Evolutionary conservation across 176 grass and related monocot species (phyloP), one percentile per base, ranked within the genome.

Genomic region (Pontederia paniculata): DNA sequence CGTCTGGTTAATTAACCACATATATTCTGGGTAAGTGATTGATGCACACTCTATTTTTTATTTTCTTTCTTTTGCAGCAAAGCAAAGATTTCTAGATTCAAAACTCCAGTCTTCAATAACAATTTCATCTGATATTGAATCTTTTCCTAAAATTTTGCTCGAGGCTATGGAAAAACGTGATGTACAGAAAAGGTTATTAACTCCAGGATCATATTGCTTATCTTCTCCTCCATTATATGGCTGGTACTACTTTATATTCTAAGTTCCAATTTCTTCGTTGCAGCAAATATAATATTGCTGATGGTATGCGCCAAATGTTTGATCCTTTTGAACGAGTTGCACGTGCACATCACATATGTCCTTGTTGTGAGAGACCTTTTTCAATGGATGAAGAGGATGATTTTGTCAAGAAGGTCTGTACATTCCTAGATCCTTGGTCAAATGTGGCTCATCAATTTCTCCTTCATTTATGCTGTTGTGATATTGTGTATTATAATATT

Each of bases 291-390:
- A 95, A 63, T 50, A 78, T 57, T 21, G 76, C 81, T 21, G 87
- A 86, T 50, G 85, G 85, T 67, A 95, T 95, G 82, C 67, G 85
- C 37, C 46, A 86, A 55, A 89, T 95, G 85, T 89, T 83, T 67
- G 81, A 76, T 18, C 85, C 89, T 74, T 95, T 86, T 71, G 85
- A 95, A 69, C 71, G 71, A 68, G 64, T 89, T 58, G 89, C 85
- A 62, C 81, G 89, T 66, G 55, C 86, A 50, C 66, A 72, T 58
- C 89, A 95, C 73, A 78, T 76, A 46, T 95, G 89, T 44, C 89
- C 89, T 37, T 95, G 85, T 23, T 95, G 89, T 76, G 85, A 95
- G 48, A 81, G 89, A 11, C 75, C 73, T 76, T 95, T 95, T 74
- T 86, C 85, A 28, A 81, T 81, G 63, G 73, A 89, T 41, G 89